These are phyloP conservation scores for Trametes maxima DNA, from an alignment of 768 basidiomycete genomes.

Conservation along the genomic window DNA sequence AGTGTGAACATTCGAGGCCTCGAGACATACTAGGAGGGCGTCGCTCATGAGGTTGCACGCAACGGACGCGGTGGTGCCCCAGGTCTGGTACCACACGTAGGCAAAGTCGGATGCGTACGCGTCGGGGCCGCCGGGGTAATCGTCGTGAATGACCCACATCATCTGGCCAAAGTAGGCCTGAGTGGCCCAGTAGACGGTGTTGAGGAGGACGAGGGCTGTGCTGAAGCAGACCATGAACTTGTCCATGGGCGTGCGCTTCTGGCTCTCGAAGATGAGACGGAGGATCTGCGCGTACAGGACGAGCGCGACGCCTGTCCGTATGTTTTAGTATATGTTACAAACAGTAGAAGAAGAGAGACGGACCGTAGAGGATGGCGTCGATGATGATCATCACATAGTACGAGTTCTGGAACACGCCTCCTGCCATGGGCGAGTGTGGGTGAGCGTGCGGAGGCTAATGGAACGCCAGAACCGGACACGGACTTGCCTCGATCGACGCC, in stretches of 20 bases:
- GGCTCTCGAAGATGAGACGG: constrained; percentile 8
- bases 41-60: constrained; percentile 40
- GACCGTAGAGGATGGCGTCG: constrained; percentile 33
- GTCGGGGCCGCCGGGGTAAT: constrained; percentile 35
- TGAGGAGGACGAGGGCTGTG: constrained; percentile 29
- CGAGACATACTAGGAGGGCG: constrained; percentile 37
- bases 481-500: too few species aligned
- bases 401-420: constrained; percentile 19
- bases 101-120: constrained; percentile 34
- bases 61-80: constrained; percentile 23
- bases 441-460: neutral
- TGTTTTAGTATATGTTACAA: neutral
- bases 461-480: neutral
- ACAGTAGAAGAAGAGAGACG: constrained; percentile 1
- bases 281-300: constrained; percentile 23
- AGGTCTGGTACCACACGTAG: constrained; percentile 34
- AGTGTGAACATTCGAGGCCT: neutral
- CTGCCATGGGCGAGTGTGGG: neutral
- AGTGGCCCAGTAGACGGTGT: constrained; percentile 31
- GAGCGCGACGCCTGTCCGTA: constrained; percentile 23
- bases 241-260: constrained; percentile 9
- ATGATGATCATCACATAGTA: constrained; percentile 32
- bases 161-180: constrained; percentile 33
- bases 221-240: constrained; percentile 26
- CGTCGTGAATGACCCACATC: constrained; percentile 32